Base-by-base conservation (phyloP, 129 eudicot species). In the Ambrosia artemisiifolia region DNA sequence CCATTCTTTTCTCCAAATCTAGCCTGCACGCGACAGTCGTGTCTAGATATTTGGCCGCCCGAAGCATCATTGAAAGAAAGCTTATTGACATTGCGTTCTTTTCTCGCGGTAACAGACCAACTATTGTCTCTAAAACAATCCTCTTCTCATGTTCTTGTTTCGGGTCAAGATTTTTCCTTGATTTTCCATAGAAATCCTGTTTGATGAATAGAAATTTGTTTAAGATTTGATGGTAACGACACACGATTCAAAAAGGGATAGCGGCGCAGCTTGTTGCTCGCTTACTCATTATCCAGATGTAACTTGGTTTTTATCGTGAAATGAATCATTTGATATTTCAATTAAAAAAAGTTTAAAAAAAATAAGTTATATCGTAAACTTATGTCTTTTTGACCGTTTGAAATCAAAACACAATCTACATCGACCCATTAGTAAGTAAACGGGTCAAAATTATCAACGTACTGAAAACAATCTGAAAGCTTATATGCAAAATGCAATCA, bases 31-130 rank as follows among this genome's bases (percentile, higher is more conserved):
- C 88, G 13, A 87, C 83, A 6, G 98, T 83, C 34, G 98, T 85
- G 68, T 93, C 92, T 2, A 93, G 80, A 69, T 74, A 84, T 78
- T 83, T 88, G 4, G 97, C 84, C 35, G 96, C 88, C 43, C 97
- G 82, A 66, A 91, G 97, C 69, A 95, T 74, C 97, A 91, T 90
- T 6, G 99, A 85, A 44, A 95, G 91, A 82, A 95, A 90, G 78
- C 99, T 88, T 51, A 95, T 91, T 2, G 99, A 88, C 36, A 86
- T 76, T 8, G 90, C 83, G 72, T 90, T 90, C 75, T 81, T 88
- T 86, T 90, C 97, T 67, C 90, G 83, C 38, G 97, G 97, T 44
- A 95, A 73, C 60, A 95, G 94, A 75, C 97, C 82, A 19, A 91
- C 99, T 77, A 95, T 88, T 14, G 97, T 90, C 80, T 95, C 99